phyloP scores from a whole-genome alignment of 805 yeast genomes.

The Zygoascus biomembranicola region DNA sequence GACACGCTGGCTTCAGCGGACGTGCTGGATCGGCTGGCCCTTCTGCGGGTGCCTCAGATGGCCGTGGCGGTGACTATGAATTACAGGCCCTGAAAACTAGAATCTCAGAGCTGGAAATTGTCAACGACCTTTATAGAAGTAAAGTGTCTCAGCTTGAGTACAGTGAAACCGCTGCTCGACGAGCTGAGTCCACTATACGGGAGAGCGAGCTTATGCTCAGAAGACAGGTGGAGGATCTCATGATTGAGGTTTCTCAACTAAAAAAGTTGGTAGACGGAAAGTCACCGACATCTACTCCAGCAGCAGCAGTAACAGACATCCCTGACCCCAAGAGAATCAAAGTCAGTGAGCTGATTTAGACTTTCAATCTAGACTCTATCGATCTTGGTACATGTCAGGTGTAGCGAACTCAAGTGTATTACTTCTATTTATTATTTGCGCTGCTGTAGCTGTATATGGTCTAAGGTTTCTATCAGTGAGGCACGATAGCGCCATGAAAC shows the following conservation, averaged over 20 bases:
- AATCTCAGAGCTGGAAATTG: conserved; percentile 83
- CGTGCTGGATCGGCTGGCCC: neutral
- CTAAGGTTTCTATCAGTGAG: no score
- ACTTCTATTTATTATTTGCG: no score
- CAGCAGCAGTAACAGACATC: neutral
- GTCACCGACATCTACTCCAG: neutral
- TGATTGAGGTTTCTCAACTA: neutral
- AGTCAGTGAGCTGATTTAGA: neutral
- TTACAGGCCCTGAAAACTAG: conserved; percentile 48
- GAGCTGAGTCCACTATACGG: conserved; percentile 12
- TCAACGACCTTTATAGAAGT: conserved; percentile 78
- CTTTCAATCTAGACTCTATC: no score
- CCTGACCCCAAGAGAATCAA: neutral
- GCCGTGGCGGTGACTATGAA: conserved; percentile 1
- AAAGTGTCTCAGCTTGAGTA: conserved; percentile 75
- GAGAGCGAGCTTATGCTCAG: conserved; percentile 15
- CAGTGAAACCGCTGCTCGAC: conserved; percentile 30
- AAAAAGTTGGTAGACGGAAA: neutral
- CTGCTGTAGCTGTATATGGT: no score
- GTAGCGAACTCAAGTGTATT: no score
- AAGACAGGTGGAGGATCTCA: conserved; percentile 13
- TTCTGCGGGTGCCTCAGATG: neutral
- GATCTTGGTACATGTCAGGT: no score
- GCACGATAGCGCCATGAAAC: no score
- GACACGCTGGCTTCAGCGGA: neutral